These are phyloP conservation scores for Nitzschia inconspicua DNA, from an alignment of 108 stramenopile genomes.

Conservation along the genomic window DNA sequence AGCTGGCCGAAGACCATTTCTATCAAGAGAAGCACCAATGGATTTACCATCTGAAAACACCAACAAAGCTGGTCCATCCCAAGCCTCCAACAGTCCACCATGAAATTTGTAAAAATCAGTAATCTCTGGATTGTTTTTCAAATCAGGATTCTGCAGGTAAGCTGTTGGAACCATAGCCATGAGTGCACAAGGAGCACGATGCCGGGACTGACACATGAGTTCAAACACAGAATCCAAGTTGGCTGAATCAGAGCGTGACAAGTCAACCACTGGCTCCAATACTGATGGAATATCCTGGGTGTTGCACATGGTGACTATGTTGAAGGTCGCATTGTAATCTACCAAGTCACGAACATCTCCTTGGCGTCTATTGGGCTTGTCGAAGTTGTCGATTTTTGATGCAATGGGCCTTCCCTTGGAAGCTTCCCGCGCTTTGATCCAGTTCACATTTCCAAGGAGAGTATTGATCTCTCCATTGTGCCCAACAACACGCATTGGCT, in stretches of 20 bases:
- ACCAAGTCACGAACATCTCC: constrained; percentile 60
- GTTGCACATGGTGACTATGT: constrained; percentile 82
- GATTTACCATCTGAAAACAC: constrained; percentile 94
- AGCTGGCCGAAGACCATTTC: constrained; percentile 92
- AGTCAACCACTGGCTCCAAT: constrained; percentile 83
- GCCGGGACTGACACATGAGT: constrained; percentile 89
- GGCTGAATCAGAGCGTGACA: constrained; percentile 88
- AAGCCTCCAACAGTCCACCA: constrained; percentile 92
- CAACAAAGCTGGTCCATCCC: constrained; percentile 97
- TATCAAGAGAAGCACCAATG: constrained; percentile 88
- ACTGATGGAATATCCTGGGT: constrained; percentile 81
- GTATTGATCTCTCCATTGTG: constrained; percentile 98
- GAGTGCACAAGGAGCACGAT: constrained; percentile 88
- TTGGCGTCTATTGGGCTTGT: constrained; percentile 11
- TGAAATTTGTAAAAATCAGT: constrained; percentile 98
- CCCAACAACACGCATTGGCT: constrained; percentile 92
- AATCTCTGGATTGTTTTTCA: constrained; percentile 84
- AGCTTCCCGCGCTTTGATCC: constrained; percentile 92
- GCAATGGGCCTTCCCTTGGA: no score
- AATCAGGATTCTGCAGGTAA: constrained; percentile 83
- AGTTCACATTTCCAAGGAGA: constrained; percentile 92
- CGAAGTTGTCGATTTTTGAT: no score
- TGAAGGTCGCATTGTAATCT: constrained; percentile 70
- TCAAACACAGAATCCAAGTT: constrained; percentile 95
- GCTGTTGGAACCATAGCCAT: constrained; percentile 91